These are phyloP conservation scores for Yamadazyma nakazawae DNA, from an alignment of 805 yeast species.

Conservation along the genomic window DNA sequence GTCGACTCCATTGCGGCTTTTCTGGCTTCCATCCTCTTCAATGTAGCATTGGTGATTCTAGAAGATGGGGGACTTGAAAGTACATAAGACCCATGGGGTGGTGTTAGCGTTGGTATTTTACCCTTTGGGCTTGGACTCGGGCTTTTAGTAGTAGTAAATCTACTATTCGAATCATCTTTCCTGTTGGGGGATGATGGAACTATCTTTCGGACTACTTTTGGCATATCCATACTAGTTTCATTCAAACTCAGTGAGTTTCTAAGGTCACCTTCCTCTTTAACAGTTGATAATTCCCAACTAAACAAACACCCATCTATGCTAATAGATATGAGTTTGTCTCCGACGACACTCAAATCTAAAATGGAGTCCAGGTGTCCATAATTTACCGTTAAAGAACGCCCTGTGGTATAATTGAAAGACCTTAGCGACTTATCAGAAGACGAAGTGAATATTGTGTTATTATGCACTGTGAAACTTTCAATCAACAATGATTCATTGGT, in stretches of 20 bases:
- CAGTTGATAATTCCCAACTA: conserved; percentile 35
- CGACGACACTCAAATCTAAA: conserved; percentile 33
- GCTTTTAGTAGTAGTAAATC: not conserved
- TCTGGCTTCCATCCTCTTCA: conserved; percentile 31
- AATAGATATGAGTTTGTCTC: conserved; percentile 36
- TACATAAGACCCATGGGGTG: conserved; percentile 4
- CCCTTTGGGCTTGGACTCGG: not conserved
- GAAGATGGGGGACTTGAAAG: conserved; percentile 18
- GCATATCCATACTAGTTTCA: not conserved
- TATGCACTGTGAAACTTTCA: conserved; percentile 39
- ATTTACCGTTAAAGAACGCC: conserved; percentile 45
- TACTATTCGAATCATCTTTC: not conserved
- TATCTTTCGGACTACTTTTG: not conserved
- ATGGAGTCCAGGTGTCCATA: conserved; percentile 57
- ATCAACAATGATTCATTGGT: conserved; percentile 41
- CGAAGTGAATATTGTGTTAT: conserved; percentile 36
- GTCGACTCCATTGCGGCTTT: not conserved
- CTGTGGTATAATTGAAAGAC: conserved; percentile 42
- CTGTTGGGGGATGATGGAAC: not conserved
- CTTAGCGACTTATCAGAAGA: conserved; percentile 59
- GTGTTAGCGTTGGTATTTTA: conserved; percentile 14
- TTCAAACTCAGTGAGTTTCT: not conserved
- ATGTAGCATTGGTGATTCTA: conserved; percentile 26
- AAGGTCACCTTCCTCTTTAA: not conserved
- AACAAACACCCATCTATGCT: conserved; percentile 56